A percentile compares a stretch with the other conserved stretches of the same genome.
Evolutionary conservation across 441 rosid species (phyloP).

Genomic region (Erodium trifolium): DNA sequence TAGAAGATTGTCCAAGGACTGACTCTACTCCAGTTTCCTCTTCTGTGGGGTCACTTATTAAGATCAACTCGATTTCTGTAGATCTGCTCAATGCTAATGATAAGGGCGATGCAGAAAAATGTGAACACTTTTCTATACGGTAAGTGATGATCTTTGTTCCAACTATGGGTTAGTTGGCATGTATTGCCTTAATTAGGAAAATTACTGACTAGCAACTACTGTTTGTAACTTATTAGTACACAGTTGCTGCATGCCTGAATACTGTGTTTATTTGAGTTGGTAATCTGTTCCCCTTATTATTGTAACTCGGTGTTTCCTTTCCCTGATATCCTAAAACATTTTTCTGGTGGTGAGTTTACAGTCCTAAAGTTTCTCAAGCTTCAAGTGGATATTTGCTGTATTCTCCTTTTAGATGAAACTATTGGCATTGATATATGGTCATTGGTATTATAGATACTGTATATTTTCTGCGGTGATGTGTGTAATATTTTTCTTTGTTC

Average conservation of each 20-base stretch:
- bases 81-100: constrained; percentile 44
- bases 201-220: not conserved
- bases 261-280: not conserved
- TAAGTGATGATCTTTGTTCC: constrained; percentile 26
- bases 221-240: not conserved
- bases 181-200: not conserved
- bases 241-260: not conserved
- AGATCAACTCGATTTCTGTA: constrained; percentile 61
- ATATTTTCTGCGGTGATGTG: not conserved
- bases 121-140: constrained; percentile 85
- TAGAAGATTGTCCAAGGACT: constrained; percentile 29
- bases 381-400: not conserved
- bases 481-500: too few relatives aligned
- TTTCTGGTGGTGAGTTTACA: too few relatives aligned
- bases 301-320: too few relatives aligned
- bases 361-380: not conserved
- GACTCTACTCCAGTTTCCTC: constrained; percentile 28
- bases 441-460: not conserved
- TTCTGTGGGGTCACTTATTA: constrained; percentile 43
- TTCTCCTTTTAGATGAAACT: not conserved
- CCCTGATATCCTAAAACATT: too few relatives aligned
- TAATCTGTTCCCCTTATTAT: not conserved
- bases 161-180: not conserved
- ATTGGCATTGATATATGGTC: not conserved
- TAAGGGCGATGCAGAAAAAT: constrained; percentile 29